Evolutionary conservation across 768 basidiomycete species (phyloP).

Genomic region (Imleria badia): DNA sequence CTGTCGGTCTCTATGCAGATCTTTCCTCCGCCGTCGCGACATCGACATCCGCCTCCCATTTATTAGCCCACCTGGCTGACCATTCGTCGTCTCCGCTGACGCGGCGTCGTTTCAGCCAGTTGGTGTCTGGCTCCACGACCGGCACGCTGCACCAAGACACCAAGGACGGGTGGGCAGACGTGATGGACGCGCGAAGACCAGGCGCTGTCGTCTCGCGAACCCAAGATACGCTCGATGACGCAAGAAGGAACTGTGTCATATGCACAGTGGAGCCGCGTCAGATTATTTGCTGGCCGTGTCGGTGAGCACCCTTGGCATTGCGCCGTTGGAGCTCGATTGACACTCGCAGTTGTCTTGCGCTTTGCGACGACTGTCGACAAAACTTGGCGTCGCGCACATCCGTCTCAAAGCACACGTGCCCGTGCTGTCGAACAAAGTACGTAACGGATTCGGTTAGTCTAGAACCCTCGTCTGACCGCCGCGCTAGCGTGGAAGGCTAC

Average conservation of each 20-base stretch:
- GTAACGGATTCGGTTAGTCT: conserved; percentile 12
- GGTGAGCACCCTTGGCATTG: conserved; percentile 41
- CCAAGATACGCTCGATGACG: conserved; percentile 26
- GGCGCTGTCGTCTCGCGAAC: conserved; percentile 17
- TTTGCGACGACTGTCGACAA: conserved; percentile 54
- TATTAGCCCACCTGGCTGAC: conserved; percentile 56
- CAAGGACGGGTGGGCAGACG: conserved; percentile 30
- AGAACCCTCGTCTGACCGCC: background rate
- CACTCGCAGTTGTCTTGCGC: conserved; percentile 43
- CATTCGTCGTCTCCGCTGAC: conserved; percentile 47
- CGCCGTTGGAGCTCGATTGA: background rate
- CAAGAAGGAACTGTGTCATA: conserved; percentile 58
- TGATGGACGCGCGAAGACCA: conserved; percentile 28
- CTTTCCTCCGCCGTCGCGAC: conserved; percentile 38
- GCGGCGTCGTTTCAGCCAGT: conserved; percentile 42
- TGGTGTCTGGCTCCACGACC: conserved; percentile 31
- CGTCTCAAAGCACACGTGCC: conserved; percentile 50
- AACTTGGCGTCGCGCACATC: conserved; percentile 51
- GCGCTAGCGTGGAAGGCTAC: conserved; percentile 33
- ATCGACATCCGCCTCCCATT: conserved; percentile 40
- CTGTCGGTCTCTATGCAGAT: conserved; percentile 53
- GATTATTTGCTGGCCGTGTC: conserved; percentile 85
- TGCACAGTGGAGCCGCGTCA: conserved; percentile 68
- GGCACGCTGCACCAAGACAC: conserved; percentile 7
- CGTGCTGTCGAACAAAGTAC: conserved; percentile 50